These are phyloP conservation scores for Pleurotus tuoliensis DNA, from an alignment of 768 basidiomycete genomes.

Conservation along the genomic window DNA sequence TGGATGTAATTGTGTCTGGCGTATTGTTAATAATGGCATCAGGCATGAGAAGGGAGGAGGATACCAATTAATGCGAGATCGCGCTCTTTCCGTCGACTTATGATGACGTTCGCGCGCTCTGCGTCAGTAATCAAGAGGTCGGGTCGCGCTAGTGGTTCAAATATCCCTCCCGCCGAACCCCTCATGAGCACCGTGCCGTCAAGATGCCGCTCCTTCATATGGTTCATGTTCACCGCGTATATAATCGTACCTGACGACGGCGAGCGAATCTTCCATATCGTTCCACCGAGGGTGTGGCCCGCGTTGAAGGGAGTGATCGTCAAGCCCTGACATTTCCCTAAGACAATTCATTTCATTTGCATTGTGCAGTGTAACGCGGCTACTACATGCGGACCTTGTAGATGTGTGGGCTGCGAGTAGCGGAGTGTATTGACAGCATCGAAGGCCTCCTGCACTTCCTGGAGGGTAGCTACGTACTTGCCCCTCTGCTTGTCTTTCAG, in stretches of 20 bases:
- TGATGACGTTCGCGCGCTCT: slow-evolving; percentile 76
- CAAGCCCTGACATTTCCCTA: slow-evolving; percentile 87
- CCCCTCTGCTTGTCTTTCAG: slow-evolving; percentile 31
- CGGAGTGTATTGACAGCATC: slow-evolving; percentile 87
- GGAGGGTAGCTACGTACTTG: slow-evolving; percentile 70
- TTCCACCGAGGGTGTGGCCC: slow-evolving; percentile 93
- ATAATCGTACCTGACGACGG: slow-evolving; percentile 94
- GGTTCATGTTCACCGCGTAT: slow-evolving; percentile 94
- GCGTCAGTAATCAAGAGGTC: slow-evolving; percentile 95
- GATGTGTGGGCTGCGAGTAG: slow-evolving; percentile 93
- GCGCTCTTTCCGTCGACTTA: slow-evolving; percentile 84
- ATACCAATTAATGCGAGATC: slow-evolving; percentile 84
- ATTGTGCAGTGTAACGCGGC: slow-evolving; percentile 4
- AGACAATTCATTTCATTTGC: background rate
- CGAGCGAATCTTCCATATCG: slow-evolving; percentile 98
- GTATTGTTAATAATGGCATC: background rate
- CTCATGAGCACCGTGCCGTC: slow-evolving; percentile 89
- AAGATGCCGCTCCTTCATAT: slow-evolving; percentile 92
- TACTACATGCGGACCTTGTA: slow-evolving; percentile 63
- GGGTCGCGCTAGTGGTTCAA: slow-evolving; percentile 83
- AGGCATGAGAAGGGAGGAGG: slow-evolving; percentile 1
- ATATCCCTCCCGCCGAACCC: slow-evolving; percentile 69
- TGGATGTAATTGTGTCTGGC: slow-evolving; percentile 84
- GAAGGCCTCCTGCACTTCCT: slow-evolving; percentile 91
- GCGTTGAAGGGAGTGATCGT: slow-evolving; percentile 95